phyloP scores from a whole-genome alignment of 2,329 filamentous ascomycete species.

The Verticillium klebahnii region DNA sequence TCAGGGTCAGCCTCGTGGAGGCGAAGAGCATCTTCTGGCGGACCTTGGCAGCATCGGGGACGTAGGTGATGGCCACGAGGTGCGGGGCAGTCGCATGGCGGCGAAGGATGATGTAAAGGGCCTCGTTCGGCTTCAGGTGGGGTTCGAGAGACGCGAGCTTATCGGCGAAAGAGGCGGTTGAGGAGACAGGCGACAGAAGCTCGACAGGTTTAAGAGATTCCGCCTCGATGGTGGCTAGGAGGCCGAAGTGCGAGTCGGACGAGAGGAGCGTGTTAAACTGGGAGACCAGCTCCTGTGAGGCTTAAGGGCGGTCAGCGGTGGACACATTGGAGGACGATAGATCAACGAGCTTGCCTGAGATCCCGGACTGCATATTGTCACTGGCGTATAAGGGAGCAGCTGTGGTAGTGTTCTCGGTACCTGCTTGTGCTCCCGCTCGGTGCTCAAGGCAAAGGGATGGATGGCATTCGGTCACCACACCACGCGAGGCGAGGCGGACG shows the following conservation, averaged over 20 bases:
- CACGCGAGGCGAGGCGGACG: background rate
- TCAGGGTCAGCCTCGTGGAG: conserved; percentile 68
- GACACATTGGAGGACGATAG: background rate
- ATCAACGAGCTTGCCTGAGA: conserved; percentile 51
- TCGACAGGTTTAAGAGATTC: conserved; percentile 63
- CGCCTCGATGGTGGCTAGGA: conserved; percentile 65
- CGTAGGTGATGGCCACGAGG: conserved; percentile 70
- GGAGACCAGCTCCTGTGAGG: conserved; percentile 70
- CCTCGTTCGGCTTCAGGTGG: conserved; percentile 60
- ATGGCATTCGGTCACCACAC: background rate
- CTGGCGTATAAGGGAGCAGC: background rate
- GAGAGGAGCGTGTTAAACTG: conserved; percentile 68
- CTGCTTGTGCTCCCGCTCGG: conserved; percentile 17
- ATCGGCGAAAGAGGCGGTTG: conserved; percentile 52
- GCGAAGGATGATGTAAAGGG: conserved; percentile 72
- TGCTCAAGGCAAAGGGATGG: background rate
- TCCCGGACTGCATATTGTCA: conserved; percentile 69
- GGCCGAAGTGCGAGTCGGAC: conserved; percentile 58
- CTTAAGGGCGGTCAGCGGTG: conserved; percentile 33
- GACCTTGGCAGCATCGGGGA: conserved; percentile 73
- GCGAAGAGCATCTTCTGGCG: conserved; percentile 86
- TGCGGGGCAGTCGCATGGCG: conserved; percentile 53
- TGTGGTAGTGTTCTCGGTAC: background rate
- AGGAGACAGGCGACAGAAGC: conserved; percentile 46
- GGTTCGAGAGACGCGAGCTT: conserved; percentile 60